phyloP scores from a whole-genome alignment of 108 stramenopile species.

The Discostella pseudostelligera region DNA sequence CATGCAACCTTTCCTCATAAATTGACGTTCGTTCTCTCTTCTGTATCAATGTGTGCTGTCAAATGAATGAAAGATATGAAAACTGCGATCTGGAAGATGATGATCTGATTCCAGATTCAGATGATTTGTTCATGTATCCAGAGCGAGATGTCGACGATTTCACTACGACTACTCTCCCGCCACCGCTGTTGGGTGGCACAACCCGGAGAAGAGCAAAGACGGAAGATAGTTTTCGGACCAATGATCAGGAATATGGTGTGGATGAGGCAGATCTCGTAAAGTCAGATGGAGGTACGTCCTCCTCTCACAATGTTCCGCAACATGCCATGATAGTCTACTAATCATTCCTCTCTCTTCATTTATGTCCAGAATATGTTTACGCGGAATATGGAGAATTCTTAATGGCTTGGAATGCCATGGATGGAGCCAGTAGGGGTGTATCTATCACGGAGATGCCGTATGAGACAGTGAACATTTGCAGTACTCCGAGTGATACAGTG shows the following conservation, averaged over 20 bases:
- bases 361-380: slow-evolving; percentile 15
- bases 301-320: background rate
- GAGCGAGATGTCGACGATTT: no score
- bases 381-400: slow-evolving; percentile 35
- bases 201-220: no score
- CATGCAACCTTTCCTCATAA: no score
- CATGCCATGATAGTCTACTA: background rate
- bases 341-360: background rate
- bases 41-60: no score
- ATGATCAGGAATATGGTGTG: slow-evolving; percentile 31
- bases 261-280: slow-evolving; percentile 56
- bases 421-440: slow-evolving; percentile 23
- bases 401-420: slow-evolving; percentile 30
- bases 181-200: no score
- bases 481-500: background rate
- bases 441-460: slow-evolving; percentile 46
- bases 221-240: no score
- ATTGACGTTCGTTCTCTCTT: no score
- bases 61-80: no score
- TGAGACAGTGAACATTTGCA: slow-evolving; percentile 19
- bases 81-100: no score
- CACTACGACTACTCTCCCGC: no score
- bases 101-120: no score
- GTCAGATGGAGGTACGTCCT: slow-evolving; percentile 25
- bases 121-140: no score